Evolutionary conservation across 805 yeast species (phyloP), one percentile per base, ranked within the genome.

Genomic region (Saccharomycopsis selenospora): DNA sequence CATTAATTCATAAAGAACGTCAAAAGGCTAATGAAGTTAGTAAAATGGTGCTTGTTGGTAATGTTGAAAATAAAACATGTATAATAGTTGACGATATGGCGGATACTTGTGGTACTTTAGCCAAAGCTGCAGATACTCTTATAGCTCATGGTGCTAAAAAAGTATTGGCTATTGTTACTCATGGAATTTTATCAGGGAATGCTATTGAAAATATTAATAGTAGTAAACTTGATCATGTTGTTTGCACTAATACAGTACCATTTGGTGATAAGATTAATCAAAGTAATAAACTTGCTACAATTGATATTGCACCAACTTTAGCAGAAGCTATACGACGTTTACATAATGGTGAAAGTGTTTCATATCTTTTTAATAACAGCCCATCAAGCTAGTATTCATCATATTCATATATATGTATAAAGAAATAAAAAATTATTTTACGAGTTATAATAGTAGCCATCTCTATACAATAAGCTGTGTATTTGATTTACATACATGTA

Each of bases 11-110:
- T 65, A 85, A 85, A 64, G 95, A 85, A 66, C 73, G 95, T 63
- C 86, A 84, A 22, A 73, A 82, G 54, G 93, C 93, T 25, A 85
- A 85, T 61, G 93, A 85, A 62, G 90, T 85, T 33, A 79, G 86
- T 38, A 73, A 84, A 61, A 85, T 85, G 95, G 90, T 84, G 20
- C 70, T 85, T 46, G 95, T 85, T 45, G 95, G 95, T 60, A 93
- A 85, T 67, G 95, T 85, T 30, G 68, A 80, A 2, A 82, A 77
- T 52, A 85, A 85, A 64, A 72, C 79, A 44, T 85, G 93, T 68
- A 70, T 85, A 48, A 77, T 85, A 57, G 86, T 85, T 41, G 95
- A 85, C 66, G 95, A 85, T 64, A 85, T 85, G 89, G 93, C 93
- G 42, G 95, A 85, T 63, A 85, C 95, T 18, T 85, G 95, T 68